Percentiles rank a stretch among this genome's conserved stretches.
Evolutionary conservation across 176 grass and related monocot species (phyloP).

Genomic region (Alopecurus myosuroides): DNA sequence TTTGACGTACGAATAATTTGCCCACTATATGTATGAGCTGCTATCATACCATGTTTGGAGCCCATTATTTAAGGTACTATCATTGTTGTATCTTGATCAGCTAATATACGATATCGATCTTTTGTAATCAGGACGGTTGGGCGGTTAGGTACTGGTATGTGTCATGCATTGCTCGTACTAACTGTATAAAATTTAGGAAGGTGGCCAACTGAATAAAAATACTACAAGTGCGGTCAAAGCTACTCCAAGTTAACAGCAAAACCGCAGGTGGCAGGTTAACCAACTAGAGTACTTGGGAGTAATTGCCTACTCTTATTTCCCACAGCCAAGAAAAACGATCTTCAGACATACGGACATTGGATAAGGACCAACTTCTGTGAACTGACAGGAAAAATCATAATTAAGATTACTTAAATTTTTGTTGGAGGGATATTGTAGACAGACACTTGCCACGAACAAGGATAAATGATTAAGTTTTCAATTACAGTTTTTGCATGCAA

Average conservation of each 20-base stretch:
- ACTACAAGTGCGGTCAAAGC: neutral
- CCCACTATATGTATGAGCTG: neutral
- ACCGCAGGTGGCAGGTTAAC: neutral
- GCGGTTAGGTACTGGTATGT: conserved; percentile 36
- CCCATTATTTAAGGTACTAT: conserved; percentile 15
- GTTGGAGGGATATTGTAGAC: neutral
- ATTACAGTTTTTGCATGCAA: too few relatives aligned
- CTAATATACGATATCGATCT: conserved; percentile 26
- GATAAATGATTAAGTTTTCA: too few relatives aligned
- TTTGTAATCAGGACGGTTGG: conserved; percentile 17
- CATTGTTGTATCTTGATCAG: conserved; percentile 31
- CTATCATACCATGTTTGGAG: conserved; percentile 17
- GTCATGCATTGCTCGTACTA: neutral
- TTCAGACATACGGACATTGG: neutral
- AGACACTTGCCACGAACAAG: neutral
- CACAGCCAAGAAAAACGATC: neutral
- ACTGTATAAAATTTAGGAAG: neutral
- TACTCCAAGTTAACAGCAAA: neutral
- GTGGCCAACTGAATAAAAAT: conserved; percentile 33
- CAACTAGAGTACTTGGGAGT: too few relatives aligned
- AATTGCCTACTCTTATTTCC: neutral
- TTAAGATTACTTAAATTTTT: neutral
- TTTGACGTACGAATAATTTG: conserved; percentile 5
- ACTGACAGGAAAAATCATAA: neutral
- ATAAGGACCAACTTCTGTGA: neutral